phyloP scores from a whole-genome alignment of 495 filamentous ascomycete species.

The Aspergillus funiculosus region DNA sequence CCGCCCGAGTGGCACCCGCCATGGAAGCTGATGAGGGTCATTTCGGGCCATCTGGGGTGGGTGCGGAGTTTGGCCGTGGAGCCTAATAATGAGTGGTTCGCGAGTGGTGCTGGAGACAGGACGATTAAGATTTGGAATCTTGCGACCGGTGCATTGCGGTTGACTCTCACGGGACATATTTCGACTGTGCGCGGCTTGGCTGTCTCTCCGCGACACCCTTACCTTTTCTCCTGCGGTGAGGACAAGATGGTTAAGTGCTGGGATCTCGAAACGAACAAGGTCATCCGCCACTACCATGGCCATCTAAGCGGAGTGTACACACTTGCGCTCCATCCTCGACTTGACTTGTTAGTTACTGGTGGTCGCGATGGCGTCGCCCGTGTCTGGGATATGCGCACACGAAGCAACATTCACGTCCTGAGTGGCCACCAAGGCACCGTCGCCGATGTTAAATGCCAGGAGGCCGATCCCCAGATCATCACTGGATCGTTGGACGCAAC shows the following conservation, averaged over 20 bases:
- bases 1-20: slow-evolving; percentile 93
- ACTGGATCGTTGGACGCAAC: slow-evolving; percentile 85
- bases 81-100: slow-evolving; percentile 97
- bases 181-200: slow-evolving; percentile 91
- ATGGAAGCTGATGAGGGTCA: slow-evolving; percentile 98
- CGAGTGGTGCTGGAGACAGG: slow-evolving; percentile 88
- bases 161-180: slow-evolving; percentile 96
- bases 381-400: slow-evolving; percentile 98
- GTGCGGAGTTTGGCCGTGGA: slow-evolving; percentile 87
- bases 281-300: slow-evolving; percentile 97
- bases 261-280: slow-evolving; percentile 98
- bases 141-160: slow-evolving; percentile 69
- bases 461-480: slow-evolving; percentile 94
- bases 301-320: slow-evolving; percentile 96
- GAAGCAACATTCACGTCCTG: slow-evolving; percentile 91
- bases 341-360: slow-evolving; percentile 91
- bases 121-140: slow-evolving; percentile 99
- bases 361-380: slow-evolving; percentile 90
- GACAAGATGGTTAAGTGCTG: slow-evolving; percentile 99
- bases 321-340: slow-evolving; percentile 80
- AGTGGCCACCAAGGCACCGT: slow-evolving; percentile 86
- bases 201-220: slow-evolving; percentile 89
- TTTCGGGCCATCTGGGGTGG: slow-evolving; percentile 95
- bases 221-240: slow-evolving; percentile 95
- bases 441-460: slow-evolving; percentile 84